These are phyloP conservation scores for Diaporthe citri DNA, from an alignment of 2,329 filamentous ascomycete genomes.

Conservation along the genomic window DNA sequence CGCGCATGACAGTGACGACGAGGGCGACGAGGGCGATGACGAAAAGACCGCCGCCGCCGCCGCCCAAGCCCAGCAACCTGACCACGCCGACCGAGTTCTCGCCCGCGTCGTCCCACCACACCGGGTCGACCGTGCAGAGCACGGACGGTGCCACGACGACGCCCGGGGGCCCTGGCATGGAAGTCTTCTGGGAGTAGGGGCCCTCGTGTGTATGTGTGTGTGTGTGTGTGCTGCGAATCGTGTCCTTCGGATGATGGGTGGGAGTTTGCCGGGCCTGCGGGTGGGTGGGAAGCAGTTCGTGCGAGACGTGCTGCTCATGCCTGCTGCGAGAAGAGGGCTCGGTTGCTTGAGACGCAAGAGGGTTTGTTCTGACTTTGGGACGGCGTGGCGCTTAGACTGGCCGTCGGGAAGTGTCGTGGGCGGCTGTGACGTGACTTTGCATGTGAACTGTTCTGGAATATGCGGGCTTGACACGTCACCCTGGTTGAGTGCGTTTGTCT, in stretches of 20 bases:
- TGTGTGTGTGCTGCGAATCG: too few relatives aligned
- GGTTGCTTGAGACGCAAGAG: neutral
- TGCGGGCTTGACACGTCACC: slow-evolving; percentile 1
- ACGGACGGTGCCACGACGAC: neutral
- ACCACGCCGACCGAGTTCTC: slow-evolving; percentile 38
- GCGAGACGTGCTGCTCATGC: neutral
- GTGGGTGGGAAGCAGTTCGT: neutral
- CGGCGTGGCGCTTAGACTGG: neutral
- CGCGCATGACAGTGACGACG: neutral
- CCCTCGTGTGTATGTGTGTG: too few relatives aligned
- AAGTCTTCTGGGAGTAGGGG: neutral
- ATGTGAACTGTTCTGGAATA: neutral
- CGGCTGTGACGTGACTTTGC: neutral
- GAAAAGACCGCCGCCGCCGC: slow-evolving; percentile 7
- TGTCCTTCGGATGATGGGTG: neutral
- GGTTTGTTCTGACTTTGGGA: neutral
- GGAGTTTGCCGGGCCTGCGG: neutral
- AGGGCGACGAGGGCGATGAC: neutral
- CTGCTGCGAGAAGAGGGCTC: too few relatives aligned
- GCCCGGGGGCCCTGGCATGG: neutral
- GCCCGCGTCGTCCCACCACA: slow-evolving; percentile 32
- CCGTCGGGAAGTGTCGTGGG: neutral
- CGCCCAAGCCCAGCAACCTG: slow-evolving; percentile 36
- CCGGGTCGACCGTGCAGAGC: slow-evolving; percentile 26
- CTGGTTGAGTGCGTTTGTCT: neutral